These are phyloP conservation scores for Boletus rubropictus DNA, from an alignment of 768 basidiomycete genomes.

Conservation along the genomic window DNA sequence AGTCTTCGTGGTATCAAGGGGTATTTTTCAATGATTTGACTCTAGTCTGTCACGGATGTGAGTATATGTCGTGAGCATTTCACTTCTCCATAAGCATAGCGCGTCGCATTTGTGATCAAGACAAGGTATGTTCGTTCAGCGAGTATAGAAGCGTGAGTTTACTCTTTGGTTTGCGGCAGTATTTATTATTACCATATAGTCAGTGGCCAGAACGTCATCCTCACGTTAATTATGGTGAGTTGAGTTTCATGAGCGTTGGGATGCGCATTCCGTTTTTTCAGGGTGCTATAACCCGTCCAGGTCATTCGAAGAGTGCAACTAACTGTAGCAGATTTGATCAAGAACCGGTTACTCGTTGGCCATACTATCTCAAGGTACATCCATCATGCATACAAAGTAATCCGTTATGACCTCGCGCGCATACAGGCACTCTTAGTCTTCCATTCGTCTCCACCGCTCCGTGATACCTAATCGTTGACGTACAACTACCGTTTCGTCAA, in stretches of 20 bases:
- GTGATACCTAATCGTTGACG: slow-evolving; percentile 67
- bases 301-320: slow-evolving; percentile 77
- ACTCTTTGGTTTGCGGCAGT: not conserved
- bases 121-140: slow-evolving; percentile 41
- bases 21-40: not conserved
- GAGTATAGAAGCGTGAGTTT: slow-evolving; percentile 45
- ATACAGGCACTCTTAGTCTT: slow-evolving; percentile 58
- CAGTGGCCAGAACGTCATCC: slow-evolving; percentile 39
- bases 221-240: slow-evolving; percentile 45
- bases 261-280: slow-evolving; percentile 9
- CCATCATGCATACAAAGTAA: not conserved
- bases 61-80: slow-evolving; percentile 36
- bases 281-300: slow-evolving; percentile 43
- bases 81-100: not conserved
- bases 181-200: slow-evolving; percentile 28
- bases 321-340: slow-evolving; percentile 60
- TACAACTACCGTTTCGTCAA: slow-evolving; percentile 49
- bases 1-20: not conserved
- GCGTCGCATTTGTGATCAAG: not conserved
- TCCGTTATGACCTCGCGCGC: not conserved
- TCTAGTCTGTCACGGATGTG: slow-evolving; percentile 44
- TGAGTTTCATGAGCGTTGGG: not conserved
- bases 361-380: slow-evolving; percentile 80
- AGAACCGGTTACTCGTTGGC: slow-evolving; percentile 77
- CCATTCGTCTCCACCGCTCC: slow-evolving; percentile 55